Conservation (phyloP, 345 rosid species). For the Cardiospermum halicacabum region DNA sequence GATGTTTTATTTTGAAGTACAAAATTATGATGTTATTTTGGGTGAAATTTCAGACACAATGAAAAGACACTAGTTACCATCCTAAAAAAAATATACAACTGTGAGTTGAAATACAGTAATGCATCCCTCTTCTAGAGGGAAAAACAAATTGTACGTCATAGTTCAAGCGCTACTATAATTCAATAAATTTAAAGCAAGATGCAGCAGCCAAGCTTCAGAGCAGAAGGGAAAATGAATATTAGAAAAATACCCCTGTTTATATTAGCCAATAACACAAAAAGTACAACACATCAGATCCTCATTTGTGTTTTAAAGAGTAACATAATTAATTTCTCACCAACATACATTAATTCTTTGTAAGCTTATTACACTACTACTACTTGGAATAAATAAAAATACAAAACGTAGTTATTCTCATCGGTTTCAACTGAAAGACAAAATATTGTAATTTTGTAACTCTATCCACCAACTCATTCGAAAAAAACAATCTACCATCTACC, state of each 20-base stretch:
- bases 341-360: neutral
- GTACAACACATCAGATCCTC: neutral
- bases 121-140: too few species aligned
- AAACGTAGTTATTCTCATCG: neutral
- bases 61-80: too few species aligned
- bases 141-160: too few species aligned
- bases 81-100: too few species aligned
- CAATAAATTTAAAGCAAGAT: too few species aligned
- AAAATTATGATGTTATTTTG: too few species aligned
- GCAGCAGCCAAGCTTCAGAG: neutral
- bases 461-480: too few species aligned
- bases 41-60: too few species aligned
- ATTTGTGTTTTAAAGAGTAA: neutral
- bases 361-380: neutral
- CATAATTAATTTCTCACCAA: neutral
- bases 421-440: neutral
- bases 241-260: too few species aligned
- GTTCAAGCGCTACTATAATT: too few species aligned
- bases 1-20: too few species aligned
- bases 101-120: too few species aligned
- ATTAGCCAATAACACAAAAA: neutral
- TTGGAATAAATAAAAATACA: neutral
- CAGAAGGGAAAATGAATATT: neutral
- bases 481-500: conserved; percentile 9
- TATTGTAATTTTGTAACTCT: neutral